Evolutionary conservation across 1,284 basidiomycete species (phyloP).

Genomic region (Melampsora larici-populina): DNA sequence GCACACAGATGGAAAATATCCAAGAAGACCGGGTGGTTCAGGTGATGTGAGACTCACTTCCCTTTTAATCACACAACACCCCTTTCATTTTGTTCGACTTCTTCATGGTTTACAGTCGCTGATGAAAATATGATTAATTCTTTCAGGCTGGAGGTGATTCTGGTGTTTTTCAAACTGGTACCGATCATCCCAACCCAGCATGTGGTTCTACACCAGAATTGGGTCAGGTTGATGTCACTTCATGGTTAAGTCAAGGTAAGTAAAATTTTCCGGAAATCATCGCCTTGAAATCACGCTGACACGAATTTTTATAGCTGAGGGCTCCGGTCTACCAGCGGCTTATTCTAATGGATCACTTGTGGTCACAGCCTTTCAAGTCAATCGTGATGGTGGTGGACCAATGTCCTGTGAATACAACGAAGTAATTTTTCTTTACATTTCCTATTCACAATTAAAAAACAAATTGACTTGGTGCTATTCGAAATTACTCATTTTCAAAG

Average conservation of each 20-base stretch:
- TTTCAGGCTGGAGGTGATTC: constrained; percentile 37
- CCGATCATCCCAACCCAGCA: constrained; percentile 18
- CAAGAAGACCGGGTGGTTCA: background rate
- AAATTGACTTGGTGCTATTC: background rate
- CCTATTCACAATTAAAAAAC: too few species aligned
- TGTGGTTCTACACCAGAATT: constrained; percentile 36
- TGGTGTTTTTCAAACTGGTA: constrained; percentile 35
- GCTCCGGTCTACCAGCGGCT: constrained; percentile 21
- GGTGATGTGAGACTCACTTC: constrained; percentile 25
- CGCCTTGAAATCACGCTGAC: background rate
- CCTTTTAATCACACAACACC: background rate
- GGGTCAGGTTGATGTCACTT: constrained; percentile 5
- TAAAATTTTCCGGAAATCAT: background rate
- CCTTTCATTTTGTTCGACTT: background rate
- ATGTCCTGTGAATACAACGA: constrained; percentile 39
- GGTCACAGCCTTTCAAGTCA: constrained; percentile 31
- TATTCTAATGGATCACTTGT: constrained; percentile 36
- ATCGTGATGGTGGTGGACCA: constrained; percentile 32
- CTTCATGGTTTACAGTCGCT: background rate
- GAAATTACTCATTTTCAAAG: background rate
- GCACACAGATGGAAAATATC: constrained; percentile 35
- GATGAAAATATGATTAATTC: background rate
- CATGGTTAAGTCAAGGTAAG: constrained; percentile 34
- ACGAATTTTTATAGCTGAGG: constrained; percentile 13
- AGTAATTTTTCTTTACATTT: background rate